A percentile compares a stretch with the other conserved stretches of the same genome.
These are phyloP conservation scores for Arachis monticola DNA, from an alignment of 331 rosid genomes.

Conservation along the genomic window DNA sequence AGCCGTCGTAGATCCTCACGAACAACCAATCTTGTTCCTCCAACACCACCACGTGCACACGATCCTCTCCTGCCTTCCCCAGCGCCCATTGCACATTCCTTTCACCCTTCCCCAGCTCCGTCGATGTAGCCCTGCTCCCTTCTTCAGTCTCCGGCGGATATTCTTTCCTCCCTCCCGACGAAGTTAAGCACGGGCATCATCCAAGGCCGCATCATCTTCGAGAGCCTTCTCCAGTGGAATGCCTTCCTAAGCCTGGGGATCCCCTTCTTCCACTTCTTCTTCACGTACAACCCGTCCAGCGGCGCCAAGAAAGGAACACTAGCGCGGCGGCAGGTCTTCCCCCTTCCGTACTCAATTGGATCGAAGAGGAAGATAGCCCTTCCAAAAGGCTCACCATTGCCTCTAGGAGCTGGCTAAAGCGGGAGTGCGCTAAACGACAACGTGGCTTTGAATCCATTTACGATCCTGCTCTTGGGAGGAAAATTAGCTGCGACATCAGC, in stretches of 20 bases:
- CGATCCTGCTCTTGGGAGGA: slow-evolving; percentile 22
- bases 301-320: slow-evolving; percentile 84
- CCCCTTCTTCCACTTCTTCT: slow-evolving; percentile 68
- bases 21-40: too few species aligned
- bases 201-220: slow-evolving; percentile 89
- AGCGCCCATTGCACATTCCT: too few species aligned
- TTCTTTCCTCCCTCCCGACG: slow-evolving; percentile 59
- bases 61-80: too few species aligned
- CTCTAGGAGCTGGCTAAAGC: slow-evolving; percentile 73
- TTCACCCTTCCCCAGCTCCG: slow-evolving; percentile 34
- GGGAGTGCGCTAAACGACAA: slow-evolving; percentile 79
- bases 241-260: slow-evolving; percentile 56
- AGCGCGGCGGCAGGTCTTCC: slow-evolving; percentile 18
- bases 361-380: slow-evolving; percentile 87
- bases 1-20: too few species aligned
- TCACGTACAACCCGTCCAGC: slow-evolving; percentile 60
- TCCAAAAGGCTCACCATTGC: slow-evolving; percentile 51
- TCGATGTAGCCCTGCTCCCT: too few species aligned
- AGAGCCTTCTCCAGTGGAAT: slow-evolving; percentile 58
- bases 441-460: slow-evolving; percentile 78
- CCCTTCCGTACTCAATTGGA: slow-evolving; percentile 76
- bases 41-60: too few species aligned
- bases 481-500: too few species aligned
- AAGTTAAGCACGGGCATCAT: slow-evolving; percentile 81
- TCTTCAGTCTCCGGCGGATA: slow-evolving; percentile 44